Base-by-base conservation (phyloP, 192 early-diverging fungal genomes). In the Chytriomyces confervae region DNA sequence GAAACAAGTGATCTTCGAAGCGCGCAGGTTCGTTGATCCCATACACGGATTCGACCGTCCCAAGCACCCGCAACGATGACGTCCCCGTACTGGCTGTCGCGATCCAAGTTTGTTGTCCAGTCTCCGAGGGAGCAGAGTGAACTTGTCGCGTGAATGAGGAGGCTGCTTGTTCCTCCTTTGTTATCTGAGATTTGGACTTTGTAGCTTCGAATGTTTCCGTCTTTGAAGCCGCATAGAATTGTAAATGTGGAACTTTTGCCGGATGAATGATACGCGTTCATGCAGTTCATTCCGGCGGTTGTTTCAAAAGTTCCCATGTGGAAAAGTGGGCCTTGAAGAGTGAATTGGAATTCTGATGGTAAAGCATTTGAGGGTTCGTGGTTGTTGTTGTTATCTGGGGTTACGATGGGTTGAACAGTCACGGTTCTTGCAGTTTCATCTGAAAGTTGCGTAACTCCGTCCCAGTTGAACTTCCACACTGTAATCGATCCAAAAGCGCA, bases 31-130 rank as follows among this genome's bases (percentile, higher is more conserved):
- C 74, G 43, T 36, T 76, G 50, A 36, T 76, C 74, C 74, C 74
- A 76, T 10, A 76, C 74, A 29, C 74, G 62, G n/a, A 76, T 76
- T 20, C 62, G 53, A 49, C 74, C 74, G 44, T 76, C 74, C 74
- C 74, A 76, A 3, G 74, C 74, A 44, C 74, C 74, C 11, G 74
- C 74, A 3, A 74, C 46, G 0, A 76, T 48, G 0, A 76, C 49
- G 66, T 66, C 63, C 46, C 46, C 61, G 20, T 13, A 13, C 10
- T 62, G 9, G 8, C 20, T 13, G 50, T 76, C 63, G 45, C 50
- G 63, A 48, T 64, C 23, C 47, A 76, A 5, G 20, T 45, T 36
- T 48, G 74, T 76, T 23, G 65, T 76, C 74, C 74, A 76, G 61
- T 76, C 74, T 6, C 74, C 74, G 9, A 76, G 62, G 20, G 63